These are phyloP conservation scores for Musa itinerans DNA, from an alignment of 176 grass and related monocot genomes.

Conservation along the genomic window DNA sequence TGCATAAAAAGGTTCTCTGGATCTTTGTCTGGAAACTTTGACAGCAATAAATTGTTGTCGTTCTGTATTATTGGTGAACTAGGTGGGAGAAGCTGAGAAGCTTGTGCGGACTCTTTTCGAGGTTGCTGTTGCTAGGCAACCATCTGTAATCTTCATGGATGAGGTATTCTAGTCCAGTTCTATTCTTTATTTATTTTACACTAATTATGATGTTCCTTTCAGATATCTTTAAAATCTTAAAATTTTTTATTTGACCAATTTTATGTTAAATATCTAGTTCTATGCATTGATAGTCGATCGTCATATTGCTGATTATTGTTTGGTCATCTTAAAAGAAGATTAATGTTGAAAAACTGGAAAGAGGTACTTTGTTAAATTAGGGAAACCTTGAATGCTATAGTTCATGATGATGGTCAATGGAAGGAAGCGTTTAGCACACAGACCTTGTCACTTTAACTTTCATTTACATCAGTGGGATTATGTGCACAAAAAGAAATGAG, in stretches of 20 bases:
- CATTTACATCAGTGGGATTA: no score
- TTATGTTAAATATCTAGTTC: no score
- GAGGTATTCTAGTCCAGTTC: constrained; percentile 20
- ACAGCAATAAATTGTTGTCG: neutral
- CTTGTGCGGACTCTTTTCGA: constrained; percentile 91
- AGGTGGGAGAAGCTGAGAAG: constrained; percentile 98
- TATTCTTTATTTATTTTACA: neutral
- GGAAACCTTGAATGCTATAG: neutral
- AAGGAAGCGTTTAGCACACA: no score
- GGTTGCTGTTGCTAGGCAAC: constrained; percentile 70
- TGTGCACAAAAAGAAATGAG: neutral
- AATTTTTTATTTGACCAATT: neutral
- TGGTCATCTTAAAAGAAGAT: neutral
- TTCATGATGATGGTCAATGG: no score
- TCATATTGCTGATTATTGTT: no score
- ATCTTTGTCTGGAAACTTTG: neutral
- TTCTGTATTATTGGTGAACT: constrained; percentile 27
- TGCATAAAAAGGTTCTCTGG: neutral
- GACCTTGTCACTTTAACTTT: no score
- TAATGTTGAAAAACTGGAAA: neutral
- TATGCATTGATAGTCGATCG: no score
- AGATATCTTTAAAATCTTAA: neutral
- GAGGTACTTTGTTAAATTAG: neutral
- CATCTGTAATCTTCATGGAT: constrained; percentile 98
- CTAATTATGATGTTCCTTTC: neutral